phyloP scores from a whole-genome alignment of 2,329 filamentous ascomycete genomes.

The Cladosporium cucumerinum region DNA sequence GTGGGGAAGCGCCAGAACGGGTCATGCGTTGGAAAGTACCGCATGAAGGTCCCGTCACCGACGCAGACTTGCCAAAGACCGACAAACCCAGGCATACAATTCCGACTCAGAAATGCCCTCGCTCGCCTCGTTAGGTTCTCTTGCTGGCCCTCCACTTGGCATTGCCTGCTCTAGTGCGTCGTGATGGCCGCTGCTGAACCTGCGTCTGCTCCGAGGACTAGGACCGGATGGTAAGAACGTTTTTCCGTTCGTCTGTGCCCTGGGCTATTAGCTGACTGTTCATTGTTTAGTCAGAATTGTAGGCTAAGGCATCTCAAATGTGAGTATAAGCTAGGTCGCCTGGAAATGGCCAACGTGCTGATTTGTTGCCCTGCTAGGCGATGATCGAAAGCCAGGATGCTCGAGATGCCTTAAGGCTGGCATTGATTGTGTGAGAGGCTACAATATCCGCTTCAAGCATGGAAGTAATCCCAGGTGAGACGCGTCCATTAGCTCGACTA shows the following conservation, averaged over 20 bases:
- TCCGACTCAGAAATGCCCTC: conserved; percentile 7
- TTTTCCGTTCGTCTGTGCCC: not conserved
- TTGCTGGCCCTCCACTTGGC: conserved; percentile 6
- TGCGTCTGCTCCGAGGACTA: conserved; percentile 21
- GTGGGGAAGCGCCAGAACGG: conserved; percentile 1
- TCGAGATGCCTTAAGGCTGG: conserved; percentile 30
- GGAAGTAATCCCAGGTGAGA: conserved; percentile 31
- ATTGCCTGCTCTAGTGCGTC: conserved; percentile 13
- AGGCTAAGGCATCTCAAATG: conserved; percentile 32
- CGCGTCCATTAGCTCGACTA: not conserved
- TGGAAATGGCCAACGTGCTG: not conserved
- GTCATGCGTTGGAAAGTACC: conserved; percentile 4
- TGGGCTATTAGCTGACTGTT: conserved; percentile 5
- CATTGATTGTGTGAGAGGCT: conserved; percentile 32
- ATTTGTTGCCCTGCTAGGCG: conserved; percentile 19
- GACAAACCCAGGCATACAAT: conserved; percentile 11
- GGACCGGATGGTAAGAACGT: conserved; percentile 27
- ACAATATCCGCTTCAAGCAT: conserved; percentile 35
- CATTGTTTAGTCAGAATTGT: conserved; percentile 26
- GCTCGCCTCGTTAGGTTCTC: not conserved
- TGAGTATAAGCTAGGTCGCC: not conserved
- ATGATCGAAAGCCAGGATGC: conserved; percentile 31
- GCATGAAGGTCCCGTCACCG: conserved; percentile 6
- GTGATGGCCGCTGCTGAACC: conserved; percentile 2
- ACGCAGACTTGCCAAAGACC: conserved; percentile 15